Base-by-base conservation (phyloP, 2,329 filamentous ascomycete species). In the Cladophialophora yegresii region DNA sequence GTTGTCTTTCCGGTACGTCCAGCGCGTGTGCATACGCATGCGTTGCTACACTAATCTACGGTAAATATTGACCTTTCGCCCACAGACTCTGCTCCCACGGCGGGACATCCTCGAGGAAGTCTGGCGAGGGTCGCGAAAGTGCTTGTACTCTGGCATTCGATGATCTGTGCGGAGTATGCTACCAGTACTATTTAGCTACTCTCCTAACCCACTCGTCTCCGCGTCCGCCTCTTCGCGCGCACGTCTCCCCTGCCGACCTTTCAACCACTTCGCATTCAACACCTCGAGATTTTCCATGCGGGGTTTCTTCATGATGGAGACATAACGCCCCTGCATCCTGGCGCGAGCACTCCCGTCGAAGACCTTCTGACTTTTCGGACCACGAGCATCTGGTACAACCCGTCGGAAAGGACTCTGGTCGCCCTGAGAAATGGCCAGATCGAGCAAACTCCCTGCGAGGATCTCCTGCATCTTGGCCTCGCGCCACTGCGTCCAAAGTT, bases 391-490 rank as follows among this genome's bases (percentile, higher is more conserved):
- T n/a, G n/a, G n/a, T n/a, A n/a, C 10, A 2, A 69, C 70, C 26
- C 71, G 66, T 13, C 70, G 65, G 36, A 76, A 67, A 30, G 73
- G 64, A 32, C 59, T 77, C 60, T 74, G 73, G 64, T 77, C 74
- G 20, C 75, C 77, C 63, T 79, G 76, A 61, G 71, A 75, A 67
- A 84, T 80, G 20, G 83, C 80, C 55, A 88, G 77, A 72, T 90
- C 85, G 65, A 98, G 80, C 57, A 99, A 79, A 70, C 87, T 85
- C 64, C 85, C 87, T 0, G 91, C 87, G 62, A 99, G 81, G 58
- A 96, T 80, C 81, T 98, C 95, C 72, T 98, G 92, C 70, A 98
- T 90, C 81, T 96, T 96, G 60, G 85, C 83, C 73, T 87, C 85
- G 65, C 91, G 85, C 93, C 95, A 99, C 23, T 87, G 79, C 66